Evolutionary conservation across 2,329 filamentous ascomycete genomes (phyloP), one percentile per base, ranked within the genome.

Genomic region (Hypoxylon sp.): DNA sequence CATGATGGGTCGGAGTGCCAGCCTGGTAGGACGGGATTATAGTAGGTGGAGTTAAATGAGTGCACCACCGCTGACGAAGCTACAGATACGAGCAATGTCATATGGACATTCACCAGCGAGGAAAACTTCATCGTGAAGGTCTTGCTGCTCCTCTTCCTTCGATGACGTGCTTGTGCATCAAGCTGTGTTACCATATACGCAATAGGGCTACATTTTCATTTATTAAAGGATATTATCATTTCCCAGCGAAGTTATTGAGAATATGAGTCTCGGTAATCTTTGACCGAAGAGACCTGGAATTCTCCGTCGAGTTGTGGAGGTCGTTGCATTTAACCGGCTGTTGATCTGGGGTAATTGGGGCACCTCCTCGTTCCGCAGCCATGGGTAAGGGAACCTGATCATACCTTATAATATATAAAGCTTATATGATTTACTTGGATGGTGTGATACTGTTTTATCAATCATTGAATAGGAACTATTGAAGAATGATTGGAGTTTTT

Each of bases 1-100:
- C 19, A 83, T 74, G 52, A 80, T 0, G 84, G 84, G 70, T 86
- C 84, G 0, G 84, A 81, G 68, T 85, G 81, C 76, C 81, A 85
- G 4, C 84, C 84, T 2, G 84, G 82, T 2, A 86, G 75, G 4
- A 85, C 79, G 0, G 84, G 84, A 72, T 86, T 86, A 41, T 69
- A 69, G 48, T 73, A 75, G 11, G 71, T 69, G 11, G 72, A 74
- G 55, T 74, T 74, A 1, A 21, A 49, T 4, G 41, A 43, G 30
- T 21, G 32, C 10, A 51, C 21, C 30, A 30, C 13, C 17, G 48
- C 14, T 10, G 57, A 63, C 38, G 60, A 49, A 11, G 41, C 56
- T 17, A 43, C 51, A 2, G 57, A 30, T n/a, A 46, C 21, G 28
- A 71, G 53, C 6, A 68, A 48, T 23, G 41, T 52, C 6, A 53